Evolutionary conservation across 176 grass and related monocot species (phyloP).

Genomic region (Carex parvula): DNA sequence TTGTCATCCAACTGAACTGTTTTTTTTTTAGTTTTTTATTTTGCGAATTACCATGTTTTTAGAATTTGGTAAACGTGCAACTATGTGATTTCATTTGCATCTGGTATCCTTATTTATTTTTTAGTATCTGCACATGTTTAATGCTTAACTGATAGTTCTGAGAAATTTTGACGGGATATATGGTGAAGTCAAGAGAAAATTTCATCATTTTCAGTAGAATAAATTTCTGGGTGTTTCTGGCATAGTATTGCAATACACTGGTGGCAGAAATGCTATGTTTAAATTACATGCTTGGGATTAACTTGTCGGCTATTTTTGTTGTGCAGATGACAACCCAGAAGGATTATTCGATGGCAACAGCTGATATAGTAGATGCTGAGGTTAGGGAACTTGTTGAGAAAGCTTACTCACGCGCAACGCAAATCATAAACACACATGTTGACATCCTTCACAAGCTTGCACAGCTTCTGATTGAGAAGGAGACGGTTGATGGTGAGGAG

Average conservation of each 20-base stretch:
- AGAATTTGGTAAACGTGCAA: background rate
- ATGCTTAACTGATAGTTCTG: background rate
- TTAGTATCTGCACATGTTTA: background rate
- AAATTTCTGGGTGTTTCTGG: background rate
- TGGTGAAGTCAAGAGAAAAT: background rate
- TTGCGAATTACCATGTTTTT: too few species aligned
- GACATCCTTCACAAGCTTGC: slow-evolving; percentile 92
- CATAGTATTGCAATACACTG: background rate
- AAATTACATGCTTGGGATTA: background rate
- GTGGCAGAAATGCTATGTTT: background rate
- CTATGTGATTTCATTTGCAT: background rate
- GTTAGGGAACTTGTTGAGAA: slow-evolving; percentile 85
- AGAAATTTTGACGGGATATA: background rate
- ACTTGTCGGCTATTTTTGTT: background rate
- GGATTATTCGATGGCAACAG: slow-evolving; percentile 97
- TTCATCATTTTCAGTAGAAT: background rate
- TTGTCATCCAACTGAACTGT: too few species aligned
- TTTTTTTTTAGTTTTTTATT: too few species aligned
- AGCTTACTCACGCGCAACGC: slow-evolving; percentile 64
- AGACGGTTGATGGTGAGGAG: slow-evolving; percentile 92
- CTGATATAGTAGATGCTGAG: slow-evolving; percentile 80
- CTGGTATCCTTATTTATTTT: background rate
- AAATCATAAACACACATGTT: slow-evolving; percentile 66
- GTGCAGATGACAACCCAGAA: slow-evolving; percentile 87
- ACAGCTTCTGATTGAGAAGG: slow-evolving; percentile 93